A percentile compares a stretch with the other conserved stretches of the same genome.
These are phyloP conservation scores for Paramecium sexaurelia DNA, from an alignment of 73 alveolate genomes.

Conservation along the genomic window DNA sequence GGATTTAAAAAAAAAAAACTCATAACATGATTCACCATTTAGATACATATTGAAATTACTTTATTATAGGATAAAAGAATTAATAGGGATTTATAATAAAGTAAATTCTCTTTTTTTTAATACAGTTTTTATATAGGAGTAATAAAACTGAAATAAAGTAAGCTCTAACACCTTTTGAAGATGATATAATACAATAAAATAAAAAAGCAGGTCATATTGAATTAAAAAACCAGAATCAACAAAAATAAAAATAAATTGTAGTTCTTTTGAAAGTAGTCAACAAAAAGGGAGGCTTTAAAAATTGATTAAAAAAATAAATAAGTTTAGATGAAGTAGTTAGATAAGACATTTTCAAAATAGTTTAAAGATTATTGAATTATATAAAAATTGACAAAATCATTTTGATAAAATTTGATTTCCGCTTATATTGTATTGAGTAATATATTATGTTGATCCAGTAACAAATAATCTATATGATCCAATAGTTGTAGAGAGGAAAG, in stretches of 20 bases:
- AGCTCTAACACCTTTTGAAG: slow-evolving; percentile 75
- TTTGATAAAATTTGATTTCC: slow-evolving; percentile 7
- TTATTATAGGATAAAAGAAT: slow-evolving; percentile 58
- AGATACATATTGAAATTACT: slow-evolving; percentile 16
- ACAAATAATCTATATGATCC: slow-evolving; percentile 40
- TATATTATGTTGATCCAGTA: slow-evolving; percentile 62
- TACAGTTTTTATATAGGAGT: slow-evolving; percentile 71
- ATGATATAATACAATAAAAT: slow-evolving; percentile 51
- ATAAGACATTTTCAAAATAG: neutral
- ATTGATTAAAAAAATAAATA: neutral
- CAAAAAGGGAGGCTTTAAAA: neutral
- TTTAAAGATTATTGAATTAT: neutral
- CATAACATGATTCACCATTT: neutral
- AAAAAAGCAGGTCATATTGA: slow-evolving; percentile 43
- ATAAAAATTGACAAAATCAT: neutral
- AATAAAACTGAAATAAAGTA: slow-evolving; percentile 71
- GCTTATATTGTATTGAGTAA: slow-evolving; percentile 23
- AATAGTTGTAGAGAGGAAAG: neutral
- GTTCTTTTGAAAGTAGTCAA: neutral
- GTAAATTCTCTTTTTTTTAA: neutral
- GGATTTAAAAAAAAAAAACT: neutral
- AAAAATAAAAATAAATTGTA: neutral
- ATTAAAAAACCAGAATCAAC: slow-evolving; percentile 25
- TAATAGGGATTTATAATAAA: slow-evolving; percentile 72
- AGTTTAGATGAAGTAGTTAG: too few relatives aligned